Percentiles rank a stretch among this genome's conserved stretches.
Conservation (phyloP, 371 early-diverging fungal species). For the Mucor mucedo region DNA sequence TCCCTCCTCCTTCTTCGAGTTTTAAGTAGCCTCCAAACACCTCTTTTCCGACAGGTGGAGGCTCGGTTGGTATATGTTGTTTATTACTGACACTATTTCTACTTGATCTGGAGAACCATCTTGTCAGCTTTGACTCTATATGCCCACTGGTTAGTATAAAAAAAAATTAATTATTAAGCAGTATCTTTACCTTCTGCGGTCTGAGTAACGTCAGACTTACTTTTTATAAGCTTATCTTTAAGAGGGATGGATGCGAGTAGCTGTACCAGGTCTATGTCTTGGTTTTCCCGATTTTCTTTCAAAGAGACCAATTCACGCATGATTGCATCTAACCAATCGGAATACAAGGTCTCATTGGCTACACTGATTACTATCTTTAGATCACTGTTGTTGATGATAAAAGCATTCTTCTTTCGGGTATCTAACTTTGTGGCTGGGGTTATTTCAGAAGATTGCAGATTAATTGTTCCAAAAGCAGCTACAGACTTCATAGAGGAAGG, state of each 20-base stretch:
- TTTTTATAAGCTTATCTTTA: neutral
- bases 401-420: slow-evolving; percentile 30
- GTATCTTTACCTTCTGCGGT: neutral
- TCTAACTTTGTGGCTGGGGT: slow-evolving; percentile 41
- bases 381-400: slow-evolving; percentile 21
- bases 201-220: neutral
- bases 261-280: slow-evolving; percentile 8
- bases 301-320: slow-evolving; percentile 49
- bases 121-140: slow-evolving; percentile 19
- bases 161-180: neutral
- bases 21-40: slow-evolving; percentile 64
- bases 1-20: slow-evolving; percentile 40
- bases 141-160: neutral
- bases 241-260: slow-evolving; percentile 9
- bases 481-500: slow-evolving; percentile 24
- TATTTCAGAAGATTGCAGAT: slow-evolving; percentile 42
- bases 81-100: slow-evolving; percentile 16
- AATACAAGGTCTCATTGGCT: slow-evolving; percentile 37
- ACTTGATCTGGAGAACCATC: slow-evolving; percentile 37
- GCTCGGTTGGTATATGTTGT: neutral
- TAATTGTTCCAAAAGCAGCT: slow-evolving; percentile 41
- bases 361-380: slow-evolving; percentile 42
- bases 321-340: slow-evolving; percentile 50
- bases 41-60: slow-evolving; percentile 21
- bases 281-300: slow-evolving; percentile 18